Base-by-base conservation (phyloP, 176 grass and related monocot species). In the Miscanthus lutarioriparius region DNA sequence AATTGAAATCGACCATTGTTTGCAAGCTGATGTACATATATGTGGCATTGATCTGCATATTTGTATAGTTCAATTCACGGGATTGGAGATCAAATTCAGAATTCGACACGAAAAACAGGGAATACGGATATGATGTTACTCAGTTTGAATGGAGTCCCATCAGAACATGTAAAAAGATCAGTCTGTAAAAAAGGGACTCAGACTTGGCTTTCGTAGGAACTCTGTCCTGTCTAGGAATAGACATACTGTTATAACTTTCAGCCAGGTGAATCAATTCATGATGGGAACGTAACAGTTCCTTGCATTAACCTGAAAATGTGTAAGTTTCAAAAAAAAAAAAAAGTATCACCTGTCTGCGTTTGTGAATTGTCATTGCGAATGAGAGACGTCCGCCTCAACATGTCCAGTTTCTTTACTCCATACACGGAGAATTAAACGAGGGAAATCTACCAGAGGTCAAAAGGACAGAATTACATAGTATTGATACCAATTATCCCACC, bases 1-100 rank as follows among this genome's bases (percentile, higher is more conserved):
- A 83, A 76, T 87, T 75, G 22, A 5, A 75, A 63, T 16, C 10
- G 9, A 22, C 39, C 28, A 74, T 80, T 23, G 23, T 53, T 43
- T 74, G 39, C 80, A 63, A 75, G 75, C 75, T 83, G 80, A 27
- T 84, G 89, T 84, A 80, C 69, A 87, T 87, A 87, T 20, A 14
- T 51, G 75, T 77, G 59, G 17, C 70, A 49, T 61, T 84, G 67
- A 67, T 67, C 72, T 33, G 47, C 28, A 76, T 15, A 87, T 66
- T 41, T 87, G 75, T 87, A 63, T 87, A 73, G 56, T 38, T 79
- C 74, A 40, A 82, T 47, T 75, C 27, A 59, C 28, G 1, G 35
- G 68, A 74, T 38, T 71, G 77, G 69, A 72, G 17, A 74, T 22
- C 11, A 38, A 72, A 67, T 79, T 84, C 49, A 87, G 37, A 75